Base-by-base conservation (phyloP, 2,329 filamentous ascomycete species). In the Dothideomycetes sp. region DNA sequence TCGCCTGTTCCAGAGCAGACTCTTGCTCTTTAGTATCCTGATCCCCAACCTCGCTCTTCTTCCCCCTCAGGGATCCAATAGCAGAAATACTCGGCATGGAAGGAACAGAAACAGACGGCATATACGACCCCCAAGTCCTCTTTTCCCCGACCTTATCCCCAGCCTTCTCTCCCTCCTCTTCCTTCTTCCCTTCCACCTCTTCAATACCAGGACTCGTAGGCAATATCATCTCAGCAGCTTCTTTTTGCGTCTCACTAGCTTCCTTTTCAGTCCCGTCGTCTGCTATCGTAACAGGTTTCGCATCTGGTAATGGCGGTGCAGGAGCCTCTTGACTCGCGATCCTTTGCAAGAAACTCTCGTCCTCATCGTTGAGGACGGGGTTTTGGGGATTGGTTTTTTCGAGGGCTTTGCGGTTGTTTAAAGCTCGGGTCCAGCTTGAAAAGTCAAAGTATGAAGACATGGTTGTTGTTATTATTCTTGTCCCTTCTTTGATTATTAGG, bases 301-400 rank as follows among this genome's bases (percentile, higher is more conserved):
- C 53, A 8, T 52, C 53, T 7, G 65, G 64, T 6, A 67, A 56
- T 10, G 64, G 62, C n/a, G 65, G 64, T 2, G 64, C 61, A 3
- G 60, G 59, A 34, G 59, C 55, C 13, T 64, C 60, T 24, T 68
- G 63, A 6, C 67, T 63, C 3, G 68, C 68, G 22, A 77, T 67
- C 23, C 61, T 60, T 40, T 66, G 62, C 23, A 79, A 57, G 49
- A 78, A 79, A 38, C 66, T 62, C 49, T 78, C 71, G 46, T 80
- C 76, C 51, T 77, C 74, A n/a, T 73, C 66, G 13, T 71, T 74
- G n/a, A 79, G 55, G 3, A 79, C 67, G 5, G 67, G 53, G 51
- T 59, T 52, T n/a, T 56, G 50, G 5, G 58, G 57, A 29, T 59
- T 59, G 7, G 48, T 56, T 43, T 56, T 57, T 37, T 58, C 48